A percentile compares a stretch with the other conserved stretches of the same genome.
phyloP scores from a whole-genome alignment of 176 grass and related monocot species.

The Pharus latifolius region DNA sequence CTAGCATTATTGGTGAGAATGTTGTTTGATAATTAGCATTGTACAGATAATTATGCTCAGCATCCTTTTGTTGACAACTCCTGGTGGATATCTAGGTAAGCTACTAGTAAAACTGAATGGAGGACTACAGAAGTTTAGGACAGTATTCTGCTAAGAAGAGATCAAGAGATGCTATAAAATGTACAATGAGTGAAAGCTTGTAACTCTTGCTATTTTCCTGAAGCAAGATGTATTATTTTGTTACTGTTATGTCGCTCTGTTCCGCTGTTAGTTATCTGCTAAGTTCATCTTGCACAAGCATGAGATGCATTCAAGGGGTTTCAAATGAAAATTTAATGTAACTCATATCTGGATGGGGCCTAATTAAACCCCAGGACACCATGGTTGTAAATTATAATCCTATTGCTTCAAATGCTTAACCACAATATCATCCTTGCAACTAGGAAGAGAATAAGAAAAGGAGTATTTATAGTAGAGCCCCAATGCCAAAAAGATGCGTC shows the following conservation, averaged over 20 bases:
- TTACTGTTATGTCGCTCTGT: too few species aligned
- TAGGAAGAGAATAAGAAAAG: too few species aligned
- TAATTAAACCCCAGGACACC: too few species aligned
- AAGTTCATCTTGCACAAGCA: neutral
- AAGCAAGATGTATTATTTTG: slow-evolving; percentile 12
- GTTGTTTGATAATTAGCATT: slow-evolving; percentile 4
- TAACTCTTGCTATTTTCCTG: slow-evolving; percentile 11
- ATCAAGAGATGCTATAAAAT: slow-evolving; percentile 1
- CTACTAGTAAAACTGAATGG: neutral
- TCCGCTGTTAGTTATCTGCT: too few species aligned
- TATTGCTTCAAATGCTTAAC: too few species aligned
- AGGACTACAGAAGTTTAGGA: neutral
- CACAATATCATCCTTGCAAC: too few species aligned
- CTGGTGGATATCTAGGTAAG: slow-evolving; percentile 21
- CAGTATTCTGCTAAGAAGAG: neutral
- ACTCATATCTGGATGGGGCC: too few species aligned
- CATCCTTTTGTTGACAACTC: slow-evolving; percentile 8
- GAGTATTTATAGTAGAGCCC: too few species aligned
- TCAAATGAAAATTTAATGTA: neutral
- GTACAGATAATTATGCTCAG: neutral
- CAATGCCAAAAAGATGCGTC: too few species aligned
- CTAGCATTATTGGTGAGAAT: neutral
- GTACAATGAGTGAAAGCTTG: slow-evolving; percentile 5
- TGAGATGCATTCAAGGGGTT: neutral
- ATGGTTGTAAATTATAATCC: too few species aligned